Evolutionary conservation across 73 alveolate species (phyloP).

Genomic region (Tetrahymena malaccensis): DNA sequence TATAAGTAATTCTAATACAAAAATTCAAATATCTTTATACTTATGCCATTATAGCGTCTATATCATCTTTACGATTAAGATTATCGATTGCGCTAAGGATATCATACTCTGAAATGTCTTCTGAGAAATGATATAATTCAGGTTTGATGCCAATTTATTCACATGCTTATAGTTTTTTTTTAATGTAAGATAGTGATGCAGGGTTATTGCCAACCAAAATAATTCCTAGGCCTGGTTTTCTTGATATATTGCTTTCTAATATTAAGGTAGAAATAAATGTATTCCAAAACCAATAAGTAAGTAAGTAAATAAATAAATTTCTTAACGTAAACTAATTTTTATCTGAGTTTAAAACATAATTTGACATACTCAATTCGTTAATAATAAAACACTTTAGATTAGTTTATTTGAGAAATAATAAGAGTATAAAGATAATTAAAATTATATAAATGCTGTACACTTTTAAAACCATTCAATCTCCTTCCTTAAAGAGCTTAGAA

Average conservation of each 20-base stretch:
- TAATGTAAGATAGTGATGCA: constrained; percentile 9
- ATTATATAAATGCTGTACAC: neutral
- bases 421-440: neutral
- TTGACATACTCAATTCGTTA: no score
- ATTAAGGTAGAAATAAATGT: neutral
- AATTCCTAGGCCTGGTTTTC: constrained; percentile 23
- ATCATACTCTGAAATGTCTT: neutral
- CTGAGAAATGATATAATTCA: constrained; percentile 7
- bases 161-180: constrained; percentile 4
- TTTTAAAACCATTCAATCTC: neutral
- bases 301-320: no score
- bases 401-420: neutral
- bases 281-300: no score
- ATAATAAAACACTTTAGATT: neutral
- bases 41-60: constrained; percentile 57
- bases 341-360: no score
- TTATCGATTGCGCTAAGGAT: neutral
- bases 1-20: neutral
- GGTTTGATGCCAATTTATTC: neutral
- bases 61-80: constrained; percentile 1
- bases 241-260: neutral
- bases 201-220: constrained; percentile 23
- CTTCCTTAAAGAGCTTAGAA: neutral
- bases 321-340: no score
- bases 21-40: neutral